Base-by-base conservation (phyloP, 1,284 basidiomycete species). In the Ganoderma meredithae region DNA sequence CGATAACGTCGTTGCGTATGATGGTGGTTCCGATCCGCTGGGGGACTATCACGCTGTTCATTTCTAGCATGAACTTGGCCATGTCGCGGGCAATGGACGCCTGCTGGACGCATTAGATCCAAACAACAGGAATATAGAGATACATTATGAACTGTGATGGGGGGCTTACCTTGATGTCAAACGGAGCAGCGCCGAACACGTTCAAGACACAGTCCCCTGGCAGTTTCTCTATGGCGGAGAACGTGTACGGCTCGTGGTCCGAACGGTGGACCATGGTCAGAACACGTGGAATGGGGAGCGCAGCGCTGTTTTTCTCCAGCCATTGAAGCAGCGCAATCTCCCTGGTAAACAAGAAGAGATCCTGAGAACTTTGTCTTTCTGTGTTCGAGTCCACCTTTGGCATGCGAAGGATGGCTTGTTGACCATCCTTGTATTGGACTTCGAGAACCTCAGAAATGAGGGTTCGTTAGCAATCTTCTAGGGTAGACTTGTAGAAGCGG, bases 101-200 rank as follows among this genome's bases (percentile, higher is more conserved):
- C 67, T 69, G 39, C 10, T 15, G 19, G 15, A 31, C 19, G 3
- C 13, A 17, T 25, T 8, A 59, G 12, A 1, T 13, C 3, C n/a
- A 31, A 2, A 3, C 27, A 3, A 31, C 27, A 3, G 9, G 27
- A 40, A 36, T 8, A 1, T 10, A 10, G 9, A 17, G 6, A 31
- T 33, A 6, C 17, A 6, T 59, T 9, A 3, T 36, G 3, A 31
- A 3, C 3, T 31, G 27, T 31, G n/a, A n/a, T 3, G 27, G 17
- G 9, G n/a, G 33, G 17, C 65, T n/a, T 4, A 63, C 69, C 63
- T 70, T 70, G 10, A 19, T 27, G 31, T 39, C 31, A 6, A 39
- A 64, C 2, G 63, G 55, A 0, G 31, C 12, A 6, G 12, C 19
- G 1, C 69, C 69, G n/a, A 59, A 59, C 1, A 62, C 53, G 49